Evolutionary conservation across 2,329 filamentous ascomycete genomes (phyloP).

Genomic region (Oidium heveae): DNA sequence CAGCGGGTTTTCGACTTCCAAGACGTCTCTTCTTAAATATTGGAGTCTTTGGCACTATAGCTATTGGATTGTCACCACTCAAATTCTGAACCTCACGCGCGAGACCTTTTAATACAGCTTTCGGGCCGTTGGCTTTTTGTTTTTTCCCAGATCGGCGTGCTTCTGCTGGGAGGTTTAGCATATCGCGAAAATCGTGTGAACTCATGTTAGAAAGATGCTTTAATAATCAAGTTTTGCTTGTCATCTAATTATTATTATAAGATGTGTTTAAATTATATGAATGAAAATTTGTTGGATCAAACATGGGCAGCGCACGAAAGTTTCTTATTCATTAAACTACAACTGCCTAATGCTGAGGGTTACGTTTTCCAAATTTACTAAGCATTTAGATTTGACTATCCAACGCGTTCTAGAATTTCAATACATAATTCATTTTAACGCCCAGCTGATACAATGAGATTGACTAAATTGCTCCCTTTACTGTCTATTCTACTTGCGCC

Average conservation of each 20-base stretch:
- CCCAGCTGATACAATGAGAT: slow-evolving; percentile 22
- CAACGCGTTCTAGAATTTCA: no score
- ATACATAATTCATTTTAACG: neutral
- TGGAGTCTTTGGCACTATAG: slow-evolving; percentile 34
- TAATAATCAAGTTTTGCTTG: no score
- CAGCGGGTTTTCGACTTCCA: slow-evolving; percentile 27
- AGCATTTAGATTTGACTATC: no score
- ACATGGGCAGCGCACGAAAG: no score
- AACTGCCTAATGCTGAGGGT: no score
- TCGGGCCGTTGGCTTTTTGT: slow-evolving; percentile 37
- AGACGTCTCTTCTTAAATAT: slow-evolving; percentile 33
- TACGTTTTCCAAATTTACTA: no score
- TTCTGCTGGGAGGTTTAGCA: slow-evolving; percentile 50
- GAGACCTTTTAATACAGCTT: slow-evolving; percentile 34
- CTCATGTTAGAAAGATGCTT: slow-evolving; percentile 24
- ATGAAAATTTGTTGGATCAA: no score
- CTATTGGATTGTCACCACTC: slow-evolving; percentile 39
- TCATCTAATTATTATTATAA: no score
- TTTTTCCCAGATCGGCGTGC: slow-evolving; percentile 47
- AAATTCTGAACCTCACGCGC: slow-evolving; percentile 40
- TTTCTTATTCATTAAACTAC: no score
- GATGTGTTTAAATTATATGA: no score
- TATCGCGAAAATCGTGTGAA: slow-evolving; percentile 64
- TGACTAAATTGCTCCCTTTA: slow-evolving; percentile 38
- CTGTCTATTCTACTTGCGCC: slow-evolving; percentile 32